A percentile compares a stretch with the other conserved stretches of the same genome.
Conservation (phyloP, 768 basidiomycete species). For the Lyophyllum decastes region DNA sequence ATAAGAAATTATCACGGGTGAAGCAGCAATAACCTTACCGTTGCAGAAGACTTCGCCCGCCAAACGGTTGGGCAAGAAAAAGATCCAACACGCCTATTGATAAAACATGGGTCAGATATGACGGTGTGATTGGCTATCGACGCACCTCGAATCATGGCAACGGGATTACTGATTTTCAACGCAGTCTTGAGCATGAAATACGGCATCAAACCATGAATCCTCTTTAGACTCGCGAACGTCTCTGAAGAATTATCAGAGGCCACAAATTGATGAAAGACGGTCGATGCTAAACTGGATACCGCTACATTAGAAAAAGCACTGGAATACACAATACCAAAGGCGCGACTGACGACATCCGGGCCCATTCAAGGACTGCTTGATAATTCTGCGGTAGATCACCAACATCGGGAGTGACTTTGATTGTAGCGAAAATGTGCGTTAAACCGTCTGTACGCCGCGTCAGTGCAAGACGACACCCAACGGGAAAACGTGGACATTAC, state of each 20-base stretch:
- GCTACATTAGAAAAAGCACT: conserved; percentile 1
- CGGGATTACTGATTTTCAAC: conserved; percentile 91
- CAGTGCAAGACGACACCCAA: neutral
- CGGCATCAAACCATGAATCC: conserved; percentile 95
- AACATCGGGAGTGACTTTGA: conserved; percentile 79
- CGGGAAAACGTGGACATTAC: conserved; percentile 31
- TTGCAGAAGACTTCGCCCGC: conserved; percentile 88
- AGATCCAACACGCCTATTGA: conserved; percentile 75
- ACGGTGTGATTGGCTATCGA: neutral
- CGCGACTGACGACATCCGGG: conserved; percentile 90
- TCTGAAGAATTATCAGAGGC: conserved; percentile 93
- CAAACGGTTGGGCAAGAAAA: conserved; percentile 96
- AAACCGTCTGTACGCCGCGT: conserved; percentile 66
- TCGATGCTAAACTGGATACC: conserved; percentile 79
- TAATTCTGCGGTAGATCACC: conserved; percentile 82
- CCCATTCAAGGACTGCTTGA: conserved; percentile 93
- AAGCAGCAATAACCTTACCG: conserved; percentile 44
- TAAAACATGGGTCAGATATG: conserved; percentile 5
- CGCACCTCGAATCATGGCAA: conserved; percentile 89
- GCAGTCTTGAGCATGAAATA: conserved; percentile 95
- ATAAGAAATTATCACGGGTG: neutral
- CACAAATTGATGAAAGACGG: conserved; percentile 93
- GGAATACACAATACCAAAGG: neutral
- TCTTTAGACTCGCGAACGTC: conserved; percentile 83
- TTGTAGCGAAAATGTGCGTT: conserved; percentile 82